These are phyloP conservation scores for Globisporangium recalcitrans DNA, from an alignment of 352 stramenopile species.

Conservation along the genomic window DNA sequence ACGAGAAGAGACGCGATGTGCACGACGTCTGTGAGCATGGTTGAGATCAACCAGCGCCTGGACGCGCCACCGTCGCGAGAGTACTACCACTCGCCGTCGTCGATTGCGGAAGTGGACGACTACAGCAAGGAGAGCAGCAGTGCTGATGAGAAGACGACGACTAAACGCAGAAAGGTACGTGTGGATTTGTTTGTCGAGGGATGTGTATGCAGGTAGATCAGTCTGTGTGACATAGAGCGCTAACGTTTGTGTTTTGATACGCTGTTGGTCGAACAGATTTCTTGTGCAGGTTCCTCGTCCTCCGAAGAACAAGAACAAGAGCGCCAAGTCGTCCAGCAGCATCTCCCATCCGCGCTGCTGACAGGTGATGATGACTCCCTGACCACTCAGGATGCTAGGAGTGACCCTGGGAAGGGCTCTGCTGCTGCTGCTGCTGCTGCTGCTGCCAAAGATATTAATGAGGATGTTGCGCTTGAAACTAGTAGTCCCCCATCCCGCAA, in stretches of 20 bases:
- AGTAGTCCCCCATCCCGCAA: slow-evolving; percentile 60
- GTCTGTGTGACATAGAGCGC: neutral
- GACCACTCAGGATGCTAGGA: slow-evolving; percentile 28
- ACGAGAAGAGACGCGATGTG: slow-evolving; percentile 20
- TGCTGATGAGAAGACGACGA: neutral
- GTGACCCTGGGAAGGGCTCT: slow-evolving; percentile 23
- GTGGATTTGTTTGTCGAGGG: neutral
- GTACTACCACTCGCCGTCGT: slow-evolving; percentile 55
- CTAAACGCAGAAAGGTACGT: slow-evolving; percentile 32
- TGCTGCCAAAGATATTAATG: slow-evolving; percentile 69
- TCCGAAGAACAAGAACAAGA: slow-evolving; percentile 1
- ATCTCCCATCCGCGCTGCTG: slow-evolving; percentile 4
- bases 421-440: slow-evolving; percentile 34
- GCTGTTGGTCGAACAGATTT: slow-evolving; percentile 4
- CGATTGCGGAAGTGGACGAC: slow-evolving; percentile 54
- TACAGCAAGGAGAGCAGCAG: neutral
- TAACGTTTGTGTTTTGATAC: neutral
- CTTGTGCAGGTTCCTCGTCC: slow-evolving; percentile 10
- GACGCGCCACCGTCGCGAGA: slow-evolving; percentile 21
- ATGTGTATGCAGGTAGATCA: neutral
- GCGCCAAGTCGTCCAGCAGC: neutral
- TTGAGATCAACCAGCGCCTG: slow-evolving; percentile 26
- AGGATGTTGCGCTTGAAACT: slow-evolving; percentile 55
- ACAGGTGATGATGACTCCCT: slow-evolving; percentile 37
- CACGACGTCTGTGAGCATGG: slow-evolving; percentile 24